Evolutionary conservation across 208 protist genomes (phyloP).

Genomic region (Angomonas ambiguus): DNA sequence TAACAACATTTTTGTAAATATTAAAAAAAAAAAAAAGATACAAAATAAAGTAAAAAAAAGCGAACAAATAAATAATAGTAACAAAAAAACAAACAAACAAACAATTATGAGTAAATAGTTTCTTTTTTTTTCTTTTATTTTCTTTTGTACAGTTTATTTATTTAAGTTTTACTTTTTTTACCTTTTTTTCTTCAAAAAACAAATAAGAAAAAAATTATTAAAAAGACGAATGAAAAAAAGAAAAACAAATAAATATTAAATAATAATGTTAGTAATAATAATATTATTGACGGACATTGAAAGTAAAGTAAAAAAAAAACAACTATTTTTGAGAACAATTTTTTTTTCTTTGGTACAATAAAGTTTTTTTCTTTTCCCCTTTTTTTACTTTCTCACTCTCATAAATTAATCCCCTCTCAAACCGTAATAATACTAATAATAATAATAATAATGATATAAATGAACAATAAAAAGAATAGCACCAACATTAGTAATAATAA

Average conservation of each 20-base stretch:
- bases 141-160: slow-evolving; percentile 1
- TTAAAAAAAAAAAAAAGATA: slow-evolving; percentile 9
- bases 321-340: too few relatives aligned
- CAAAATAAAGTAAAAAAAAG: neutral
- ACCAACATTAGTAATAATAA: too few relatives aligned
- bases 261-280: neutral
- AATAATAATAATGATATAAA: slow-evolving; percentile 3
- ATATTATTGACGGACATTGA: too few relatives aligned
- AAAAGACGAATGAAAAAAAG: too few relatives aligned
- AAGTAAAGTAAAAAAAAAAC: too few relatives aligned
- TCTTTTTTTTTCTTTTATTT: slow-evolving; percentile 10
- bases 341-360: too few relatives aligned
- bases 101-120: neutral
- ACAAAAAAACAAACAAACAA: slow-evolving; percentile 2
- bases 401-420: too few relatives aligned
- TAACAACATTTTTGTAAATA: neutral
- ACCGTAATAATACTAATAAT: too few relatives aligned
- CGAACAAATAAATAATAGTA: neutral
- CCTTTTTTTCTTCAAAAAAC: slow-evolving; percentile 6
- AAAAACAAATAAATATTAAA: too few relatives aligned
- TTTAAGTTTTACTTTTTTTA: too few relatives aligned
- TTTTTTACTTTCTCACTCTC: slow-evolving; percentile 22
- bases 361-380: slow-evolving; percentile 12
- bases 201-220: neutral
- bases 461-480: too few relatives aligned